phyloP scores from a whole-genome alignment of 2,329 filamentous ascomycete genomes.

The Aspergillus brasiliensis region DNA sequence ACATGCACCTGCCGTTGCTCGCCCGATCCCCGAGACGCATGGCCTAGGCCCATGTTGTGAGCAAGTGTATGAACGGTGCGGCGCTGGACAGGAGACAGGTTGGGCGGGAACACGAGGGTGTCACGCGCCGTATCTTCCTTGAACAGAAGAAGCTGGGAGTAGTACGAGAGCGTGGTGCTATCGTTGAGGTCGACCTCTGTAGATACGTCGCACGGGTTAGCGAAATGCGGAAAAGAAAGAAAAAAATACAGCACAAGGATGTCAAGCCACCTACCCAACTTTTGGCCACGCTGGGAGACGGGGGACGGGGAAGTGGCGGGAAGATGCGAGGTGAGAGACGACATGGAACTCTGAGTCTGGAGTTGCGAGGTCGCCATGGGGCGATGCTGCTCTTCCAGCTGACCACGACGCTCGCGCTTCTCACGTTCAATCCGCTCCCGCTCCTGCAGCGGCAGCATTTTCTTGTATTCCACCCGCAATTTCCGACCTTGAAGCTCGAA shows the following conservation, averaged over 20 bases:
- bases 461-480: conserved; percentile 96
- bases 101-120: conserved; percentile 79
- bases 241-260: background rate
- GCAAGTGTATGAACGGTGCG: conserved; percentile 91
- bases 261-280: conserved; percentile 35
- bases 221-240: conserved; percentile 14
- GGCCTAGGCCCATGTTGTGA: conserved; percentile 90
- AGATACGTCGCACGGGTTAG: conserved; percentile 17
- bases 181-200: conserved; percentile 88
- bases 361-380: conserved; percentile 66
- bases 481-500: conserved; percentile 94
- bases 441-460: conserved; percentile 95
- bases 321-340: conserved; percentile 70
- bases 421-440: conserved; percentile 94
- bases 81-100: conserved; percentile 78
- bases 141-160: conserved; percentile 87
- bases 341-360: conserved; percentile 83
- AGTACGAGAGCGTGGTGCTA: conserved; percentile 80
- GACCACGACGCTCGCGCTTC: conserved; percentile 92
- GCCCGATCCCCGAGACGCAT: conserved; percentile 84
- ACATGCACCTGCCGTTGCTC: conserved; percentile 90
- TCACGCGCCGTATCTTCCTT: conserved; percentile 77
- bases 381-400: conserved; percentile 95
- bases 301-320: conserved; percentile 67
- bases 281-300: conserved; percentile 57